phyloP scores from a whole-genome alignment of 306 rosid genomes.

The Luffa aegyptiaca region DNA sequence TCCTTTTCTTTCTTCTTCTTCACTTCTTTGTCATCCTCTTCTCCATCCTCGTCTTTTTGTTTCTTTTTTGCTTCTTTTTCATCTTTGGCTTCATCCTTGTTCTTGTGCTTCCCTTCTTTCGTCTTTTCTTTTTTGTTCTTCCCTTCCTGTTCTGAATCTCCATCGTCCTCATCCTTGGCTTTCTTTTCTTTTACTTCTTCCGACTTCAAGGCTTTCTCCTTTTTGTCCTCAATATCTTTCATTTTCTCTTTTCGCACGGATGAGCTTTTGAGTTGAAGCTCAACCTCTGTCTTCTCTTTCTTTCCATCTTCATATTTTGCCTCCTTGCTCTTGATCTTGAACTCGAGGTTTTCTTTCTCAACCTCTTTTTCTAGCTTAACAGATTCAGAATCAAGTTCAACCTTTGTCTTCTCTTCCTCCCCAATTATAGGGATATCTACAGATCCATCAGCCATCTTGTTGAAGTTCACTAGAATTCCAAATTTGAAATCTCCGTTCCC shows the following conservation, averaged over 20 bases:
- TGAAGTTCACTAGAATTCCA: not conserved
- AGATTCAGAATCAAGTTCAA: slow-evolving; percentile 5
- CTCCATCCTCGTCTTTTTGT: not conserved
- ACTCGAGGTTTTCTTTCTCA: slow-evolving; percentile 16
- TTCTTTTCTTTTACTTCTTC: slow-evolving; percentile 22
- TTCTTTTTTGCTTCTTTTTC: not conserved
- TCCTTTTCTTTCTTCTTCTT: not conserved
- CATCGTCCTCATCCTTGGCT: not conserved
- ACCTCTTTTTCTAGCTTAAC: slow-evolving; percentile 8
- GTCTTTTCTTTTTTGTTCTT: slow-evolving; percentile 10
- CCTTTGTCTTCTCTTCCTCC: slow-evolving; percentile 25
- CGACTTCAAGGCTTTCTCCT: slow-evolving; percentile 7
- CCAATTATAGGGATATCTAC: not conserved
- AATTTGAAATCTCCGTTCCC: slow-evolving; percentile 5
- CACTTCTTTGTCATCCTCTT: not conserved
- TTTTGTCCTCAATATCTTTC: slow-evolving; percentile 18
- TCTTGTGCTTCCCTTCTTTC: slow-evolving; percentile 15
- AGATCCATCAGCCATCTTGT: slow-evolving; percentile 5
- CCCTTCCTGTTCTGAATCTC: not conserved
- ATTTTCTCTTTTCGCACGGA: slow-evolving; percentile 21
- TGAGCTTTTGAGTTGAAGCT: slow-evolving; percentile 38
- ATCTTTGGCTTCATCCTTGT: not conserved
- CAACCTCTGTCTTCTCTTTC: slow-evolving; percentile 26
- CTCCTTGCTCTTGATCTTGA: slow-evolving; percentile 33
- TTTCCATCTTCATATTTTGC: slow-evolving; percentile 18